Base-by-base conservation (phyloP, 768 basidiomycete species). In the Mycena chlorophos region DNA sequence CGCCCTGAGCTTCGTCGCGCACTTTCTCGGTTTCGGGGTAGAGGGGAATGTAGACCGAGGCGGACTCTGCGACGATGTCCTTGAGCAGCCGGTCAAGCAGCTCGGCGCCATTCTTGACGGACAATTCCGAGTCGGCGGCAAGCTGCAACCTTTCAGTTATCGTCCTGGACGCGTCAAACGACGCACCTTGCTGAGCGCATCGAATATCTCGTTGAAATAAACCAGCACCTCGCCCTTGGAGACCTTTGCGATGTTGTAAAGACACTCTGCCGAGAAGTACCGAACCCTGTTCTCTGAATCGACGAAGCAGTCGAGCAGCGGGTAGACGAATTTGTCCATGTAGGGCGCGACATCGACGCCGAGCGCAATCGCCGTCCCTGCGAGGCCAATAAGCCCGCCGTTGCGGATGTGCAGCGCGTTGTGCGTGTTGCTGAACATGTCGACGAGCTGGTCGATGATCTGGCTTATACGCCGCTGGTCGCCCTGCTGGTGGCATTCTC, bases 181-280 rank as follows among this genome's bases (percentile, higher is more conserved):
- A 65, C 82, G 54, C 65, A 95, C 96, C 79, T 98, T 98, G 78
- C 92, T 94, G 58, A 98, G 79, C 1, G 94, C 89, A 72, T 98
- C 97, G 64, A 99, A 99, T 52, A 98, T 93, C 54, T 95, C 94
- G 67, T 99, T 99, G 76, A 98, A 99, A 69, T 95, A 97, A 14
- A 98, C 85, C 54, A 99, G 75, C 28, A 98, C 88, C 71, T 98
- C 96, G 34, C 96, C 97, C 65, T 97, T 96, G 28, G 94, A 96
- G 16, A 97, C 95, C 71, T 95, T 93, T 25, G 91, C 92, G 60
- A 99, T 95, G 73, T 99, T 99, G 76, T 99, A 99, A 60, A 99
- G 75, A 66, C 94, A 96, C 69, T 99, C 97, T 23, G 94, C 95
- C 4, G 96, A 96, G 76, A 97, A 98, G 74, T 98, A 99, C 40